Conservation (phyloP, 306 rosid species). For the Begonia peltatifolia region DNA sequence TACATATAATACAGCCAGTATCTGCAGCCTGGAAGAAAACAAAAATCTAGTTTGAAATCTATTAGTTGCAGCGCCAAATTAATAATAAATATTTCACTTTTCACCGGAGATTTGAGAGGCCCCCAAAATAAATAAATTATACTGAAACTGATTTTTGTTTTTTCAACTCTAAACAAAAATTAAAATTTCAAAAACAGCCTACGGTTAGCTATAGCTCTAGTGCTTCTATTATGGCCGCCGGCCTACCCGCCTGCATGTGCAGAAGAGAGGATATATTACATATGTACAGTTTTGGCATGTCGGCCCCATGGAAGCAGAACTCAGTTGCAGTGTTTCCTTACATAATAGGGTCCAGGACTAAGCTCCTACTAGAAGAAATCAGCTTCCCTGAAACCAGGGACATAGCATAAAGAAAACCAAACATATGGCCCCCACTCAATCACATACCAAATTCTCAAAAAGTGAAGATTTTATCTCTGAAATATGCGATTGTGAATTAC, state of each 20-base stretch:
- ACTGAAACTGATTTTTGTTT: constrained; percentile 12
- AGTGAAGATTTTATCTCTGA: background rate
- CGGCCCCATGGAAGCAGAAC: constrained; percentile 15
- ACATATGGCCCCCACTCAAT: too few species aligned
- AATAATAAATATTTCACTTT: too few species aligned
- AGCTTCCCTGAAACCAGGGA: background rate
- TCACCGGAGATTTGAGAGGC: too few species aligned
- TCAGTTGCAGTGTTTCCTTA: constrained; percentile 12
- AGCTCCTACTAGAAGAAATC: constrained; percentile 9
- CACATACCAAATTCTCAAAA: background rate
- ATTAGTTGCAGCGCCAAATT: too few species aligned
- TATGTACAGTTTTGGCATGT: constrained; percentile 52
- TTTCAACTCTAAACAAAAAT: constrained; percentile 7
- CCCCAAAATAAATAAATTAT: constrained; percentile 18
- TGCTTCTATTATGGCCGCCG: constrained; percentile 40
- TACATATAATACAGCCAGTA: too few species aligned
- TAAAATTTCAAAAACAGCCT: constrained; percentile 29
- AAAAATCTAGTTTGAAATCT: too few species aligned
- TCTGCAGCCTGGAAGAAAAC: too few species aligned
- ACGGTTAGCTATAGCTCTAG: constrained; percentile 43
- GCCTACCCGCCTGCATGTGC: constrained; percentile 56
- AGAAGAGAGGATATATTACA: constrained; percentile 46
- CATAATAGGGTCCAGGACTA: constrained; percentile 14
- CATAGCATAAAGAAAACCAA: too few species aligned
- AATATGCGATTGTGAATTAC: constrained; percentile 15